Evolutionary conservation across 331 rosid genomes (phyloP).

Genomic region (Pyrus hybrid): DNA sequence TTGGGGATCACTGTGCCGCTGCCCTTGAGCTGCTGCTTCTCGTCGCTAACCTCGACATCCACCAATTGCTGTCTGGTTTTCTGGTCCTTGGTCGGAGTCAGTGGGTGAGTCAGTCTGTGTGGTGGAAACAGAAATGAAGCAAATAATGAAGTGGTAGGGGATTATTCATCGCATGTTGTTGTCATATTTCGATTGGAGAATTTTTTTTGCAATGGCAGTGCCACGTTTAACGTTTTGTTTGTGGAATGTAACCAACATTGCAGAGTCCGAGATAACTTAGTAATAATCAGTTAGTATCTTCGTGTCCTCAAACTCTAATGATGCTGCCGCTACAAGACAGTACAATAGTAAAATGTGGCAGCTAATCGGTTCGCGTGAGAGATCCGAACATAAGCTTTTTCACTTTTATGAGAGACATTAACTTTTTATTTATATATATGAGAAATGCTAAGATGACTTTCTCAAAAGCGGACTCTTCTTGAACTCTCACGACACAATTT

Average conservation of each 20-base stretch:
- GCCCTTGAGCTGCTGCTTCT: constrained; percentile 13
- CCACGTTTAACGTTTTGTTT: neutral
- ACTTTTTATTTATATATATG: too few species aligned
- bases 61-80: constrained; percentile 6
- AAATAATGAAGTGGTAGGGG: neutral
- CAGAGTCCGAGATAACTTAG: neutral
- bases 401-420: too few species aligned
- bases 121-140: neutral
- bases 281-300: too few species aligned
- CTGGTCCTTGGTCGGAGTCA: neutral
- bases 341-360: neutral
- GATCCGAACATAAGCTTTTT: too few species aligned
- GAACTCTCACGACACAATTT: too few species aligned
- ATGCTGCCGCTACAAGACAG: neutral
- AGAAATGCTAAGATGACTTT: too few species aligned
- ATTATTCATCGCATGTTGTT: neutral
- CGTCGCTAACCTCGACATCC: neutral
- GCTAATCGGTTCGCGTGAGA: too few species aligned
- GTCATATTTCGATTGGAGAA: too few species aligned
- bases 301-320: neutral
- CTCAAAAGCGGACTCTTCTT: accelerated
- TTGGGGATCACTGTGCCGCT: constrained; percentile 36
- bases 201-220: neutral
- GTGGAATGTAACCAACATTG: neutral
- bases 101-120: neutral